Conservation (phyloP, 2,329 filamentous ascomycete species). For the Colletotrichum musicola region DNA sequence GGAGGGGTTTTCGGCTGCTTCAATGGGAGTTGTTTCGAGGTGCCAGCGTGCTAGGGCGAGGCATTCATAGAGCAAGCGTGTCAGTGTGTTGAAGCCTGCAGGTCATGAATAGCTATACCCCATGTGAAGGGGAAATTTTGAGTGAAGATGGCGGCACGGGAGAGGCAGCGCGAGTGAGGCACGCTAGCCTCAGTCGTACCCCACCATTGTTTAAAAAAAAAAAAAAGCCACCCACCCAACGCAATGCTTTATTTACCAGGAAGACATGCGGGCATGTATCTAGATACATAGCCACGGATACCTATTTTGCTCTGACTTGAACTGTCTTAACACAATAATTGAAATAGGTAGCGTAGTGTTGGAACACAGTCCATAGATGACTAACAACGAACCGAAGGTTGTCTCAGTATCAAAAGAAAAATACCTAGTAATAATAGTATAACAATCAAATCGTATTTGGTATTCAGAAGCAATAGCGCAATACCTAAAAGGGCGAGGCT, state of each 20-base stretch:
- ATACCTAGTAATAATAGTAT: no score
- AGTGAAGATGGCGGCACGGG: neutral
- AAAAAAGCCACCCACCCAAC: neutral
- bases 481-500: no score
- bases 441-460: no score
- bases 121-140: neutral
- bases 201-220: neutral
- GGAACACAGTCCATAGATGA: no score
- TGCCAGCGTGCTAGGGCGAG: slow-evolving; percentile 9
- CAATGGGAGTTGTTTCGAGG: neutral
- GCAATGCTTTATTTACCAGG: no score
- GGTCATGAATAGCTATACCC: no score
- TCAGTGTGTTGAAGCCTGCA: neutral
- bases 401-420: neutral
- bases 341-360: no score
- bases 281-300: neutral
- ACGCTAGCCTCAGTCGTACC: neutral
- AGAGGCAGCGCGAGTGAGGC: neutral
- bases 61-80: neutral
- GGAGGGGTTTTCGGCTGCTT: neutral
- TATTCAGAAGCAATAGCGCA: no score
- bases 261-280: neutral
- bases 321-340: no score
- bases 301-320: neutral
- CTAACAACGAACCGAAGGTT: no score